These are phyloP conservation scores for Betula pendula DNA, from an alignment of 306 rosid species.

Conservation along the genomic window DNA sequence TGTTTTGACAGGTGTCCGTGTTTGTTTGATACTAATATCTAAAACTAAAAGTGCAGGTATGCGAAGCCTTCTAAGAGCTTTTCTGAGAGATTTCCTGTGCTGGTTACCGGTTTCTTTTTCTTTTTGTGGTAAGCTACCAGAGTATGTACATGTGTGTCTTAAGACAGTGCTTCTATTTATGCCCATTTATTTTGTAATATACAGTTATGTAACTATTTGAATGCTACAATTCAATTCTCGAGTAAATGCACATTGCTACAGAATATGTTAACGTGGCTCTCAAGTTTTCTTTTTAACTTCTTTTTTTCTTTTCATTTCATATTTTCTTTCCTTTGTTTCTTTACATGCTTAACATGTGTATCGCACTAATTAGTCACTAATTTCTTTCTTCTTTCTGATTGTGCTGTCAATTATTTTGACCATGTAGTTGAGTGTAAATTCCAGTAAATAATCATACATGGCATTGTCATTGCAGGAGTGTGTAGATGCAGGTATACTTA, in stretches of 20 bases:
- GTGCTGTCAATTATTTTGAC: not conserved
- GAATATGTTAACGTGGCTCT: not conserved
- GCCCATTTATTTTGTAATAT: constrained; percentile 17
- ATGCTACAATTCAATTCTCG: not conserved
- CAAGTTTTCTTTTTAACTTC: not conserved
- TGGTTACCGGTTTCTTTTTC: constrained; percentile 87
- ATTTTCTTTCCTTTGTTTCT: too few species aligned
- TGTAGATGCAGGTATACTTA: too few species aligned
- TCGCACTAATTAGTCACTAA: not conserved
- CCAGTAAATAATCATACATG: not conserved
- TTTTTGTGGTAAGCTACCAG: constrained; percentile 68
- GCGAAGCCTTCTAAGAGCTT: constrained; percentile 45
- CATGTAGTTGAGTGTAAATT: not conserved
- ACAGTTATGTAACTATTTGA: not conserved
- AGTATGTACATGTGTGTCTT: not conserved
- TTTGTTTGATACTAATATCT: not conserved
- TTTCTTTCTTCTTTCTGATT: not conserved
- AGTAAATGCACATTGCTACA: not conserved
- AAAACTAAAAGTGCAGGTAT: constrained; percentile 31
- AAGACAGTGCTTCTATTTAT: not conserved
- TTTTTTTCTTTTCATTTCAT: too few species aligned
- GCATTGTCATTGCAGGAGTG: not conserved
- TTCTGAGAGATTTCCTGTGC: constrained; percentile 58
- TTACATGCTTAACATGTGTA: too few species aligned
- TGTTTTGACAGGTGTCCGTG: not conserved